Conservation (phyloP, 768 basidiomycete species). For the Mycena capillaripes region DNA sequence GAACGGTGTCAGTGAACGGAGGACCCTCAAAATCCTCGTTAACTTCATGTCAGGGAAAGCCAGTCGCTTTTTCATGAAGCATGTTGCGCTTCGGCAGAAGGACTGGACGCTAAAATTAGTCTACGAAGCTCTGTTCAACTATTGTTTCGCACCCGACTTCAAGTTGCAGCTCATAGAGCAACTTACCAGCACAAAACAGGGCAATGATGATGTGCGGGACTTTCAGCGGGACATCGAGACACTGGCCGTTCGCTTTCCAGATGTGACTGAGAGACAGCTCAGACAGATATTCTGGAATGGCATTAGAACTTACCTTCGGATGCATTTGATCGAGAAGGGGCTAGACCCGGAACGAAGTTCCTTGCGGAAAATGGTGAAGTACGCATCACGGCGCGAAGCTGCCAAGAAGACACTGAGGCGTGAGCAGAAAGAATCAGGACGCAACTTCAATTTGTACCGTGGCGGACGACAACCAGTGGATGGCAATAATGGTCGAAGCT, state of each 20-base stretch:
- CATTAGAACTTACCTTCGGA: background rate
- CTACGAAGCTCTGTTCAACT: background rate
- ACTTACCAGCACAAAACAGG: slow-evolving; percentile 7
- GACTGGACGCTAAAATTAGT: background rate
- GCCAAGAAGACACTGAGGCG: background rate
- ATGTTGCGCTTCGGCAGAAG: background rate
- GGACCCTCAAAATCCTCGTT: background rate
- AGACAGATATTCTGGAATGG: slow-evolving; percentile 18
- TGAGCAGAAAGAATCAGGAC: background rate
- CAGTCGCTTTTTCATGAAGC: background rate
- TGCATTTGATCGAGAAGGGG: slow-evolving; percentile 9
- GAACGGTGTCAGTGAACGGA: background rate
- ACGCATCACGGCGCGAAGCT: background rate
- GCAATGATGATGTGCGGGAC: background rate
- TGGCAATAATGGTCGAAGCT: too few relatives aligned
- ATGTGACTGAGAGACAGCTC: background rate
- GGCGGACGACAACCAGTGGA: too few relatives aligned
- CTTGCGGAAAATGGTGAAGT: background rate
- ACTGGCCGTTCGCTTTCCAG: slow-evolving; percentile 9
- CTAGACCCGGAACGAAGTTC: slow-evolving; percentile 1
- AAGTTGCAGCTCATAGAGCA: slow-evolving; percentile 10
- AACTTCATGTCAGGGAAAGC: background rate
- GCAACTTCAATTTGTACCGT: background rate
- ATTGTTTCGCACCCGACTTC: slow-evolving; percentile 16
- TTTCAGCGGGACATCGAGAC: slow-evolving; percentile 9